Evolutionary conservation across 495 filamentous ascomycete species (phyloP).

Genomic region (Penicillium cataractarum): DNA sequence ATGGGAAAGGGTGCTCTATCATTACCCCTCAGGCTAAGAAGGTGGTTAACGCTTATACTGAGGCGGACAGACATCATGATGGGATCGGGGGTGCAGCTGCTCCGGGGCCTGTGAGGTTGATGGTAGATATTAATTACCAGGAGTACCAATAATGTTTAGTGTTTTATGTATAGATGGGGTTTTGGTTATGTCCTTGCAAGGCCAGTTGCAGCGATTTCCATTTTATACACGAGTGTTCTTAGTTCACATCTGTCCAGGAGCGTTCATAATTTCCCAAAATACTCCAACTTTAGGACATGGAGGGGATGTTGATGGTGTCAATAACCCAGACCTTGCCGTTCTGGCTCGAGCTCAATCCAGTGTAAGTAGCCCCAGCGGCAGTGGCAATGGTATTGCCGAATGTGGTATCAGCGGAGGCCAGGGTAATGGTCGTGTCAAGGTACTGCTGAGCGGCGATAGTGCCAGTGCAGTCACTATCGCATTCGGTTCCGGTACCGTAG

Average conservation of each 20-base stretch:
- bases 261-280: neutral
- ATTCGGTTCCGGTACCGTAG: constrained; percentile 45
- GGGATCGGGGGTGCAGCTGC: constrained; percentile 41
- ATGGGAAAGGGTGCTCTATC: constrained; percentile 36
- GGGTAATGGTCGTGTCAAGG: constrained; percentile 39
- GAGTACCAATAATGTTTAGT: constrained; percentile 17
- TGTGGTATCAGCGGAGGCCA: constrained; percentile 34
- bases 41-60: constrained; percentile 40
- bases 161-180: constrained; percentile 3
- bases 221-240: constrained; percentile 11
- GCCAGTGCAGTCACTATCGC: constrained; percentile 37
- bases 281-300: neutral
- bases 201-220: neutral
- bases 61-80: constrained; percentile 32
- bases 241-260: neutral
- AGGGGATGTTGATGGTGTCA: neutral
- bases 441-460: constrained; percentile 41
- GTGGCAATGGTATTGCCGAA: constrained; percentile 41
- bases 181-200: neutral
- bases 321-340: neutral
- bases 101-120: constrained; percentile 37
- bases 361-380: constrained; percentile 6
- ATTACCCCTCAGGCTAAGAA: constrained; percentile 35
- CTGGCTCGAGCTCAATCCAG: neutral
- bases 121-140: constrained; percentile 36